Evolutionary conservation across 495 filamentous ascomycete genomes (phyloP), one percentile per base, ranked within the genome.

Genomic region (Lophiotrema nucula): DNA sequence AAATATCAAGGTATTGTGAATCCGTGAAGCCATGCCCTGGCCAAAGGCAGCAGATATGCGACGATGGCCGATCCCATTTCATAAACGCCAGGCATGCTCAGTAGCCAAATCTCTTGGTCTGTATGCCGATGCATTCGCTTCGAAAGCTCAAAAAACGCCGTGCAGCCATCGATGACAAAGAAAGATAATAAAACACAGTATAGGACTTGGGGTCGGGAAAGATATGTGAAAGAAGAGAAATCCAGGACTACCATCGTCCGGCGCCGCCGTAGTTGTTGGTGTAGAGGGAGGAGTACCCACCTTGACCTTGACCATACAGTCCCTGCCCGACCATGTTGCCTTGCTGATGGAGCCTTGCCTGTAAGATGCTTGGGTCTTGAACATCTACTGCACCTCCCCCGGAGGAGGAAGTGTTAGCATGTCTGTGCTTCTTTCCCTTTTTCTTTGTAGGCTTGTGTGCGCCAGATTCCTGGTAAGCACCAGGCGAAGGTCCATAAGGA

Each of bases 341-440:
- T 74, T 80, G 83, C 75, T 95, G 88, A 74, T 92, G 91, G 83
- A 95, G 88, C 80, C 93, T 88, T 74, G 89, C 90, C 79, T 97
- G 93, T 81, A 99, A 85, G 81, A 97, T 96, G 82, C 90, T 96
- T 79, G 92, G 90, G 88, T 96, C 91, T 81, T 88, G 88, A 91
- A 95, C 88, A 92, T 97, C 90, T 81, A 95, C 90, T 90, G 95
- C 84, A 82, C 87, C 90, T 86, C 85, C 84, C 80, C 90, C 89
- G 83, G 89, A 92, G 85, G 90, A 93, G 88, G 90, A 95, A 92
- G 91, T 95, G 88, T 95, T 95, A 93, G 91, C 91, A 87, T 96
- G 90, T 86, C 90, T 95, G 79, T 95, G 90, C 88, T 95, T 93
- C 85, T 95, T 95, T 83, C 89, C 90, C 88, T 96, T 95, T 88